Conservation (phyloP, 1,284 basidiomycete genomes). For the Cutaneotrichosporon sp. region DNA sequence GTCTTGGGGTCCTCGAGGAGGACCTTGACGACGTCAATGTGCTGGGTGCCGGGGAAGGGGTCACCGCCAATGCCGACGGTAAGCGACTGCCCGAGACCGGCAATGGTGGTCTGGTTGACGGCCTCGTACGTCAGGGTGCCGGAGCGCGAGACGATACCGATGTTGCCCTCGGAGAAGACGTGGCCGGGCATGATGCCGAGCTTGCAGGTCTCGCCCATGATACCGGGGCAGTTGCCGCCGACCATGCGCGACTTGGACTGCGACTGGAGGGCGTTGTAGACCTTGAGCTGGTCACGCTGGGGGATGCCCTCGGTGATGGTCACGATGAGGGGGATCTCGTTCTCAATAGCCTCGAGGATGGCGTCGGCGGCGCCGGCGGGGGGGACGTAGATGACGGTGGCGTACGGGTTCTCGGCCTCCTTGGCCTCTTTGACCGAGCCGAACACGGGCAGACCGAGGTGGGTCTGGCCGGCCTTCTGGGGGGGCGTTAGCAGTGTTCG, state of each 20-base stretch:
- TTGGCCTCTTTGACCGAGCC: conserved; percentile 92
- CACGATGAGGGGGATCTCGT: conserved; percentile 93
- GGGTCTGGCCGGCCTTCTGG: conserved; percentile 87
- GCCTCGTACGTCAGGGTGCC: conserved; percentile 66
- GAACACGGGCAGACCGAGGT: conserved; percentile 94
- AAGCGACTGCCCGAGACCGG: conserved; percentile 93
- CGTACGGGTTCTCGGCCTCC: conserved; percentile 78
- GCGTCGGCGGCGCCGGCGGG: conserved; percentile 90
- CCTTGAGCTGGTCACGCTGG: conserved; percentile 90
- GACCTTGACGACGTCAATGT: conserved; percentile 93
- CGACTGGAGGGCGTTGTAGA: conserved; percentile 89
- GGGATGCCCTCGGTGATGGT: conserved; percentile 98
- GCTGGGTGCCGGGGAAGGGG: conserved; percentile 86
- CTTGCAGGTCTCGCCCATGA: conserved; percentile 97
- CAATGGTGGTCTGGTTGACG: conserved; percentile 74
- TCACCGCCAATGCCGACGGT: conserved; percentile 99
- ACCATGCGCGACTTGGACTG: conserved; percentile 95
- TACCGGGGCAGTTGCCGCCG: conserved; percentile 92
- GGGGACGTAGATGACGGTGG: conserved; percentile 93
- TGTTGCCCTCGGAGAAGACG: conserved; percentile 92
- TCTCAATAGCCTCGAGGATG: conserved; percentile 96
- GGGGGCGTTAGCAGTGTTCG: conserved; percentile 12
- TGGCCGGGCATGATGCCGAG: conserved; percentile 99
- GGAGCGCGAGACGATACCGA: conserved; percentile 94
- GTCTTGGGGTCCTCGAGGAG: conserved; percentile 93